These are phyloP conservation scores for Isoetes taiwanensis DNA, from an alignment of 75 land plant species.

Conservation along the genomic window DNA sequence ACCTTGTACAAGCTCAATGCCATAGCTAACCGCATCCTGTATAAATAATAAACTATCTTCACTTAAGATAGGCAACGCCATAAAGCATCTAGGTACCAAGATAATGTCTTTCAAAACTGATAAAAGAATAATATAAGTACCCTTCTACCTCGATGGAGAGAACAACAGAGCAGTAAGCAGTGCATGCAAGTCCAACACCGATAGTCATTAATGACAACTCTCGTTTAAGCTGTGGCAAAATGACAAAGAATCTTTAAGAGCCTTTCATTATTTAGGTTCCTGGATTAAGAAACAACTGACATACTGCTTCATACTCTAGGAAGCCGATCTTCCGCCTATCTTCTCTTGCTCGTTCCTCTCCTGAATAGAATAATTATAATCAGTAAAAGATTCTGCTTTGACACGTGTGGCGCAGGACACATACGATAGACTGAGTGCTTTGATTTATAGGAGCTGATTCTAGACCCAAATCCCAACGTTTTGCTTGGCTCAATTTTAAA, in stretches of 20 bases:
- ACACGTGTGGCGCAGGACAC: too few species aligned
- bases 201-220: conserved; percentile 62
- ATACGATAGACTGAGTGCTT: conserved; percentile 27
- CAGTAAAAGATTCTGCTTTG: too few species aligned
- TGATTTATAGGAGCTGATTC: conserved; percentile 37
- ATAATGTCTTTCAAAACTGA: too few species aligned
- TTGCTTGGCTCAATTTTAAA: conserved; percentile 43
- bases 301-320: conserved; percentile 39
- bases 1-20: too few species aligned
- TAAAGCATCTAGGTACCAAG: too few species aligned
- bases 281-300: neutral
- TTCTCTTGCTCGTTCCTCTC: conserved; percentile 22
- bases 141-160: conserved; percentile 68
- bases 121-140: too few species aligned
- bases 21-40: too few species aligned
- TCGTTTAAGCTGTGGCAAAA: conserved; percentile 49
- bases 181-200: conserved; percentile 55
- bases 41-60: too few species aligned
- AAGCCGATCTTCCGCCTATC: conserved; percentile 20
- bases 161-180: conserved; percentile 43
- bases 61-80: too few species aligned
- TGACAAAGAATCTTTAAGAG: neutral
- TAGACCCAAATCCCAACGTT: conserved; percentile 44
- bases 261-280: neutral
- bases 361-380: conserved; percentile 10